These are phyloP conservation scores for Hypsizygus ulmarius DNA, from an alignment of 1,284 basidiomycete species.

Conservation along the genomic window DNA sequence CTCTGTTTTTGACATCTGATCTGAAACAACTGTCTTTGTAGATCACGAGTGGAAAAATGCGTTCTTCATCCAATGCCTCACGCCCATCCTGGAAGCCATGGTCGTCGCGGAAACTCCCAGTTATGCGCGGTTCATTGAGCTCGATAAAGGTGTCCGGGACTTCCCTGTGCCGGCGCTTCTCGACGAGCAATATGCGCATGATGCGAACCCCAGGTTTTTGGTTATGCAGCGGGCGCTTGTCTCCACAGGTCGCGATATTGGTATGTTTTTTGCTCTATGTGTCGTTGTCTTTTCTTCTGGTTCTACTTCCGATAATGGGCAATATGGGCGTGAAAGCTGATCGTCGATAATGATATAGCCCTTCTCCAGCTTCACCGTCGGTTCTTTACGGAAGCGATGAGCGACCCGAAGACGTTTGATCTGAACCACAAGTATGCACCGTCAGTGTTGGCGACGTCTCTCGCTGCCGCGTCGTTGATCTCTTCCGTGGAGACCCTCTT, in stretches of 20 bases:
- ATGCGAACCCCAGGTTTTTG: slow-evolving; percentile 46
- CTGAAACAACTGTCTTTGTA: slow-evolving; percentile 24
- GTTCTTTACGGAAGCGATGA: slow-evolving; percentile 72
- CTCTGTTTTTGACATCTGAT: too few relatives aligned
- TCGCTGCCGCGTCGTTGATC: slow-evolving; percentile 62
- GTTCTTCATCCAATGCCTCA: slow-evolving; percentile 64
- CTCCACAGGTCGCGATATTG: slow-evolving; percentile 64
- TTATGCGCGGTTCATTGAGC: slow-evolving; percentile 53
- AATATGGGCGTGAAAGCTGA: background rate
- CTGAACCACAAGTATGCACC: slow-evolving; percentile 65
- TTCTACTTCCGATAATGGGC: slow-evolving; percentile 9
- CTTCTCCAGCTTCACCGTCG: slow-evolving; percentile 71
- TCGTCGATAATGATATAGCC: slow-evolving; percentile 36
- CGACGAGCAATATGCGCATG: slow-evolving; percentile 39
- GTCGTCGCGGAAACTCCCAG: slow-evolving; percentile 57
- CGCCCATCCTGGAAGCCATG: slow-evolving; percentile 63
- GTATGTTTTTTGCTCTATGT: slow-evolving; percentile 36
- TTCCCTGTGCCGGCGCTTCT: slow-evolving; percentile 59
- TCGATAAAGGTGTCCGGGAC: slow-evolving; percentile 60
- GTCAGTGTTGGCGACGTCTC: slow-evolving; percentile 70
- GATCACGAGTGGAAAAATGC: slow-evolving; percentile 75
- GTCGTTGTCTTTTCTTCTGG: too few relatives aligned
- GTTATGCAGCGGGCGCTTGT: slow-evolving; percentile 70
- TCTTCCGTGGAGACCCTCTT: slow-evolving; percentile 58
- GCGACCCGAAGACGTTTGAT: slow-evolving; percentile 56